Percentiles rank a stretch among this genome's conserved stretches.
These are phyloP conservation scores for Lactuca saligna DNA, from an alignment of 129 eudicot genomes.

Conservation along the genomic window DNA sequence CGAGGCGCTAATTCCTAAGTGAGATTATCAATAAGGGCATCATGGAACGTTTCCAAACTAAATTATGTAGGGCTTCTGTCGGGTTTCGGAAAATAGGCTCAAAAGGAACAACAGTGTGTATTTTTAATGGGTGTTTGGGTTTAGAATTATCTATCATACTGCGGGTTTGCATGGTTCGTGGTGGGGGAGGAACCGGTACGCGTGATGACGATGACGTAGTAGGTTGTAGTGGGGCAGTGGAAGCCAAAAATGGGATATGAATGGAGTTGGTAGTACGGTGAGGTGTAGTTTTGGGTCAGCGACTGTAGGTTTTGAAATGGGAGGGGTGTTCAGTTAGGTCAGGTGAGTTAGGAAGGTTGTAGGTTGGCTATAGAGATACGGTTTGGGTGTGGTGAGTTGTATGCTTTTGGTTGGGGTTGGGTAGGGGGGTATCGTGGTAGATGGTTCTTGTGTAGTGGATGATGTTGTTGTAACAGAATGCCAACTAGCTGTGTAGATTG, in stretches of 20 bases:
- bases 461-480: background rate
- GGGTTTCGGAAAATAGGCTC: background rate
- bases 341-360: too few relatives aligned
- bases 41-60: background rate
- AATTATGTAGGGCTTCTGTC: background rate
- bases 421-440: background rate
- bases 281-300: too few relatives aligned
- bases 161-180: background rate
- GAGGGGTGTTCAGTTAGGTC: background rate
- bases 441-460: background rate
- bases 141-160: background rate
- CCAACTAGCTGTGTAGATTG: background rate
- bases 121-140: background rate
- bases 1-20: too few relatives aligned
- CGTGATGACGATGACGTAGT: background rate
- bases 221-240: background rate
- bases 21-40: too few relatives aligned
- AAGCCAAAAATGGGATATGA: background rate
- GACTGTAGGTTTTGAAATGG: background rate
- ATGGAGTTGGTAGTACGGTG: too few relatives aligned
- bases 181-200: background rate
- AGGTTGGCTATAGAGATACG: too few relatives aligned
- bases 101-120: background rate
- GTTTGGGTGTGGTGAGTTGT: too few relatives aligned
- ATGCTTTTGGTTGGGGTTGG: too few relatives aligned